Evolutionary conservation across 2,329 filamentous ascomycete species (phyloP).

Genomic region (Nemania serpens): DNA sequence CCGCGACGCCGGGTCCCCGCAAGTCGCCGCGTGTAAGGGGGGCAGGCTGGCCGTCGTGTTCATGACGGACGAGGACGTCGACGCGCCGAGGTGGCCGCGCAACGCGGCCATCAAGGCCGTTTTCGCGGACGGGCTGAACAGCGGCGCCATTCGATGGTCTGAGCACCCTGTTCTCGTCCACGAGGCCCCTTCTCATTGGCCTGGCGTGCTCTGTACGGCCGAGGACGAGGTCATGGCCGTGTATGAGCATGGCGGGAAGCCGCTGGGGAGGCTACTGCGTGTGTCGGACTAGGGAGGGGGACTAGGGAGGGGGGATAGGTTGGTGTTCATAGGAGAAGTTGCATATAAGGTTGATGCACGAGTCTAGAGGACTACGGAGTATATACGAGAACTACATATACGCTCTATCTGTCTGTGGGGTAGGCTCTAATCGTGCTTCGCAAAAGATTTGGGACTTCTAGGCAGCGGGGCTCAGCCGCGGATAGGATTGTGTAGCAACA

Average conservation of each 20-base stretch:
- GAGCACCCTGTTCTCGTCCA: constrained; percentile 39
- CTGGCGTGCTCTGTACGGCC: constrained; percentile 42
- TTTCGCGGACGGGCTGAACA: constrained; percentile 42
- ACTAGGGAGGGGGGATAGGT: not conserved
- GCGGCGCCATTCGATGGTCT: constrained; percentile 45
- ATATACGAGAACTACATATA: too few species aligned
- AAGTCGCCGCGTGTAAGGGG: constrained; percentile 48
- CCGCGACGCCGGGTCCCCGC: constrained; percentile 51
- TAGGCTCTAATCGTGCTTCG: too few species aligned
- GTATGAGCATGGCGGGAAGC: constrained; percentile 38
- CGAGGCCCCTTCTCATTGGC: constrained; percentile 41
- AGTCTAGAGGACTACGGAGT: too few species aligned
- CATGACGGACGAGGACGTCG: constrained; percentile 52
- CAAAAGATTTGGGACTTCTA: too few species aligned
- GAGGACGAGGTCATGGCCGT: constrained; percentile 40
- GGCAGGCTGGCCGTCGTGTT: constrained; percentile 49
- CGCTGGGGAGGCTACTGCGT: constrained; percentile 36
- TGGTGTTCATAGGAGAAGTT: not conserved
- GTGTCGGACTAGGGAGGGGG: constrained; percentile 11
- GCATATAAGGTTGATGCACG: too few species aligned
- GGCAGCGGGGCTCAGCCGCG: too few species aligned
- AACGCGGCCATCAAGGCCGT: constrained; percentile 49
- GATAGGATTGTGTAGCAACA: too few species aligned
- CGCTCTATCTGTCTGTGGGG: too few species aligned
- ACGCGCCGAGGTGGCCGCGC: constrained; percentile 44